phyloP scores from a whole-genome alignment of 805 yeast species.

The Millerozyma miso region DNA sequence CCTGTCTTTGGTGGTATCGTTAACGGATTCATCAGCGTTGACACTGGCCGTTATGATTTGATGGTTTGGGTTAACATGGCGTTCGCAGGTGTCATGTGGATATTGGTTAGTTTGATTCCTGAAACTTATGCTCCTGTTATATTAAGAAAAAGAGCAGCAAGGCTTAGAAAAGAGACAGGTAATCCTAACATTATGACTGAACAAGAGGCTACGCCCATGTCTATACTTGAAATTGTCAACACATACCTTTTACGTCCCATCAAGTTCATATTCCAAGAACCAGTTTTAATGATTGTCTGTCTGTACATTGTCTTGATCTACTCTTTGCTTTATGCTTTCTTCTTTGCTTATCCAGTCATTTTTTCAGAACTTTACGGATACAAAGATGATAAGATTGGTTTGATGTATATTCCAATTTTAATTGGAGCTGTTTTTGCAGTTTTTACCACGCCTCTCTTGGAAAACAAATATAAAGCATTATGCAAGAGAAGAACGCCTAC shows the following conservation, averaged over 20 bases:
- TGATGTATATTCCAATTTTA: constrained; percentile 86
- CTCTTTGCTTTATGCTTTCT: constrained; percentile 87
- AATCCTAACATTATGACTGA: constrained; percentile 84
- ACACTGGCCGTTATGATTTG: constrained; percentile 62
- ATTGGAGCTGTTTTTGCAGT: constrained; percentile 81
- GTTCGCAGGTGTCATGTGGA: constrained; percentile 82
- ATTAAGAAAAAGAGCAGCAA: constrained; percentile 59
- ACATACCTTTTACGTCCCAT: constrained; percentile 79
- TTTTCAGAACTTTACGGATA: constrained; percentile 73
- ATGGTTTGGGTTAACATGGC: constrained; percentile 92
- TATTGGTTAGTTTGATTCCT: constrained; percentile 62
- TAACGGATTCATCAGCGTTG: constrained; percentile 77
- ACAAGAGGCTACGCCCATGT: constrained; percentile 79
- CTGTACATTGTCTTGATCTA: constrained; percentile 84
- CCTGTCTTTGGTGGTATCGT: constrained; percentile 88
- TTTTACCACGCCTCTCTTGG: constrained; percentile 69
- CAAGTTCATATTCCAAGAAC: constrained; percentile 72
- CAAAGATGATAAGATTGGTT: constrained; percentile 73
- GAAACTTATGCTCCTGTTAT: constrained; percentile 89
- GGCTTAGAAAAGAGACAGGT: constrained; percentile 73
- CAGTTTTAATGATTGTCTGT: constrained; percentile 80
- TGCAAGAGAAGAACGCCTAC: constrained; percentile 54
- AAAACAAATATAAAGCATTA: constrained; percentile 52
- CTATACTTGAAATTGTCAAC: constrained; percentile 62
- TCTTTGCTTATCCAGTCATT: constrained; percentile 92